phyloP scores from a whole-genome alignment of 768 basidiomycete genomes.

The Phlebiopsis gigantea region DNA sequence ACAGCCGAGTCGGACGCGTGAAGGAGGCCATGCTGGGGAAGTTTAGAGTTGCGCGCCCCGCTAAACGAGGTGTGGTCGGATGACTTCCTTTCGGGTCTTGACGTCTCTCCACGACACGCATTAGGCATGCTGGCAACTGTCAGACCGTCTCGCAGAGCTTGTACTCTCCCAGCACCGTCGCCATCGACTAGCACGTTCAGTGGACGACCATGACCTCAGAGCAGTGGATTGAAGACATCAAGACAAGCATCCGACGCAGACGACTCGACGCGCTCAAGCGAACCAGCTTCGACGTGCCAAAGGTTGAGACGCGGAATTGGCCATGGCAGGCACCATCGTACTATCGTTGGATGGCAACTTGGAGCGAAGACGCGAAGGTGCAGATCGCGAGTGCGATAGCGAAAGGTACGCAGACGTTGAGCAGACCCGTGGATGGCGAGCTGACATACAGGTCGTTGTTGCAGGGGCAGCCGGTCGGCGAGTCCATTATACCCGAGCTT shows the following conservation, averaged over 20 bases:
- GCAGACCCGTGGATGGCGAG: neutral
- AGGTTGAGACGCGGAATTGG: neutral
- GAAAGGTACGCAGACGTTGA: neutral
- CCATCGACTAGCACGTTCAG: neutral
- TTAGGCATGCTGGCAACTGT: neutral
- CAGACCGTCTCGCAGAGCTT: neutral
- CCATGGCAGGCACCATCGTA: conserved; percentile 8
- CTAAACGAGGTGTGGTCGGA: neutral
- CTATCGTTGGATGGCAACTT: conserved; percentile 10
- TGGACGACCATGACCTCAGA: neutral
- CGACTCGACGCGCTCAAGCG: conserved; percentile 6
- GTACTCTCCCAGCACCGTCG: neutral
- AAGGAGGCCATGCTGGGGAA: too few relatives aligned
- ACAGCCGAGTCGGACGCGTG: too few relatives aligned
- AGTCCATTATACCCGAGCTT: neutral
- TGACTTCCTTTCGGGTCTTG: neutral
- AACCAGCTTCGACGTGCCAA: neutral
- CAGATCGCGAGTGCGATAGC: conserved; percentile 9
- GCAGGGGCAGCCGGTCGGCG: conserved; percentile 7
- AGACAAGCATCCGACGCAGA: conserved; percentile 4
- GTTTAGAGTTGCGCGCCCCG: neutral
- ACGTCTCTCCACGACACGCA: neutral
- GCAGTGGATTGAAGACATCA: conserved; percentile 2
- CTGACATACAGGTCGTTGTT: neutral
- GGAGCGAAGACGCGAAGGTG: conserved; percentile 7